These are phyloP conservation scores for Quercus tomentella DNA, from an alignment of 331 rosid genomes.

Conservation along the genomic window DNA sequence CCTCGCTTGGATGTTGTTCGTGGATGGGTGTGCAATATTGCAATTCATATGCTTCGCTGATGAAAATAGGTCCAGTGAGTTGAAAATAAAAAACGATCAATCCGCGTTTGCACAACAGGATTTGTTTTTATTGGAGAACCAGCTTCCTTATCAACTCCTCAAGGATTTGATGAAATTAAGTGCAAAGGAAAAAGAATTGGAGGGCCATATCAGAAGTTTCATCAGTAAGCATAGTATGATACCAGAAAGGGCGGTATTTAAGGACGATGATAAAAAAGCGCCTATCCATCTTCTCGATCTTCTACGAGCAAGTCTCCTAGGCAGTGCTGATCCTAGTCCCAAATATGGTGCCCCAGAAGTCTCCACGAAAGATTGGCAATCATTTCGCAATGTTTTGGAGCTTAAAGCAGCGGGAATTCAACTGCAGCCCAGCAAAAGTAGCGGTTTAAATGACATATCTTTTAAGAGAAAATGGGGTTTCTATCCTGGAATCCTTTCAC, in stretches of 20 bases:
- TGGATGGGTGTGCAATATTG: slow-evolving; percentile 12
- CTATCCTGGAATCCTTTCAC: background rate
- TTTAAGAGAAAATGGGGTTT: background rate
- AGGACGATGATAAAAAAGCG: background rate
- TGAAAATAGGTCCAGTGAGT: background rate
- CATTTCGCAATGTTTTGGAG: background rate
- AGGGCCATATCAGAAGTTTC: accelerated
- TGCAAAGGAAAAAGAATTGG: too few relatives aligned
- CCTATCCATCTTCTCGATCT: slow-evolving; percentile 15
- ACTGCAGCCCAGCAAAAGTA: background rate
- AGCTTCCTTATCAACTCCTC: slow-evolving; percentile 8
- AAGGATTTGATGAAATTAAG: background rate
- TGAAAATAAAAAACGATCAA: background rate
- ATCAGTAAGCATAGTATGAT: background rate
- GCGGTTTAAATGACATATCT: background rate
- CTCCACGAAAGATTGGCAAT: background rate
- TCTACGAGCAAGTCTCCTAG: background rate
- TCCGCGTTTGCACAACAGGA: background rate
- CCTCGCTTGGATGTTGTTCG: slow-evolving; percentile 5
- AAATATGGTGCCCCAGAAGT: too few relatives aligned
- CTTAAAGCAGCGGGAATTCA: background rate
- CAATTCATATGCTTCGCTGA: background rate
- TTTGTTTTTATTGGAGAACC: slow-evolving; percentile 21
- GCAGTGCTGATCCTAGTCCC: too few relatives aligned
- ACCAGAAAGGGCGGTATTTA: background rate